These are phyloP conservation scores for Parachaetomium inaequale DNA, from an alignment of 495 filamentous ascomycete species.

Conservation along the genomic window DNA sequence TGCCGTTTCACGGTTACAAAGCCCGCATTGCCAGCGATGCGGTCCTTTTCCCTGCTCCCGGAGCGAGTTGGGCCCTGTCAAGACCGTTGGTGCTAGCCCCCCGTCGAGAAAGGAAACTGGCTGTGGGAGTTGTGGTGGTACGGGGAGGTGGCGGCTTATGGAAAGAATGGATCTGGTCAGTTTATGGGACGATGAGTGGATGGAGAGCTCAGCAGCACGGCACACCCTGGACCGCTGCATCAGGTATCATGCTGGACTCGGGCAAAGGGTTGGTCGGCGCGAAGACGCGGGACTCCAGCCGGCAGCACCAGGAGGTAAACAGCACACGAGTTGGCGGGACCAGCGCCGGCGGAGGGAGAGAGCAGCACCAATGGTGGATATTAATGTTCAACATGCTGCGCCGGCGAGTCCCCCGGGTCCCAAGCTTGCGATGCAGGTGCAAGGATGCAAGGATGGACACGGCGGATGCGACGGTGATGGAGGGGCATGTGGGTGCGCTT, in stretches of 20 bases:
- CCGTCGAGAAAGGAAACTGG: background rate
- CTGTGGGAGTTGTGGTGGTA: slow-evolving; percentile 15
- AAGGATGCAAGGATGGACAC: slow-evolving; percentile 33
- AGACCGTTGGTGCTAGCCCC: background rate
- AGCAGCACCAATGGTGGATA: slow-evolving; percentile 33
- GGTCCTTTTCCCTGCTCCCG: slow-evolving; percentile 14
- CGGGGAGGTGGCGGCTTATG: slow-evolving; percentile 17
- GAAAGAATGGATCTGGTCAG: slow-evolving; percentile 23
- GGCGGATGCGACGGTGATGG: slow-evolving; percentile 38
- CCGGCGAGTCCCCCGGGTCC: background rate
- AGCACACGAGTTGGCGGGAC: slow-evolving; percentile 18
- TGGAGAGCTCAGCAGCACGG: slow-evolving; percentile 23
- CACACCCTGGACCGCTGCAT: slow-evolving; percentile 26
- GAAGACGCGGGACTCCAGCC: slow-evolving; percentile 21
- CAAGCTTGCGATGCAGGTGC: slow-evolving; percentile 27
- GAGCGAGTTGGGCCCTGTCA: slow-evolving; percentile 2
- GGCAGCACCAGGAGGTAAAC: slow-evolving; percentile 22
- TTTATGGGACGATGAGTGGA: slow-evolving; percentile 18
- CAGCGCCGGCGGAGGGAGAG: slow-evolving; percentile 4
- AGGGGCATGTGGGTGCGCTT: slow-evolving; percentile 29
- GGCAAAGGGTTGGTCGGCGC: slow-evolving; percentile 26
- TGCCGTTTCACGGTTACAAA: slow-evolving; percentile 27
- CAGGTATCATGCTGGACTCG: slow-evolving; percentile 27
- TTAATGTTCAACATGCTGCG: slow-evolving; percentile 28
- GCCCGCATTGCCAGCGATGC: slow-evolving; percentile 39